Evolutionary conservation across 108 stramenopile species (phyloP), one percentile per base, ranked within the genome.

Genomic region (Pseudonitzschia delicatissima): DNA sequence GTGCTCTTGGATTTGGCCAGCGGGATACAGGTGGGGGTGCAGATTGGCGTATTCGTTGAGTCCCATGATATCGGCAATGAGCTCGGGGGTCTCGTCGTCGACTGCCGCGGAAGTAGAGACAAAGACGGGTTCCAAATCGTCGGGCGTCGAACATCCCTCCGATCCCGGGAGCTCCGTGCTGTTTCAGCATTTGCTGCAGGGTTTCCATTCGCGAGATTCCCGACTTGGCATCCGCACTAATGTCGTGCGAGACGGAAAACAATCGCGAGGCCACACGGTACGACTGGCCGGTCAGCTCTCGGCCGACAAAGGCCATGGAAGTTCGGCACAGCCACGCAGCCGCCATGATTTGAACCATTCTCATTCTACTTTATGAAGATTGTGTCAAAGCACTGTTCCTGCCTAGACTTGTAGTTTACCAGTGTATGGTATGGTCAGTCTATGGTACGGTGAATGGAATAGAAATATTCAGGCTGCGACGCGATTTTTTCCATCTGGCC

Each of bases 161-260:
- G 32, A 55, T 31, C 53, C 91, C 90, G 2, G 91, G 91, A n/a
- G 87, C 91, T 58, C 91, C 91, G 55, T 82, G 60, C 50, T 72
- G 69, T 0, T 82, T 82, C 0, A 92, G 60, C 9, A 92, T 67
- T 17, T 72, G 65, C 67, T 88, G 91, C 18, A 92, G 60, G 2
- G 84, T 87, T 20, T 48, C 34, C n/a, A 92, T 27, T 47, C 91
- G 80, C 1, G 91, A 88, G 45, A 91, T 69, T 50, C 83, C 82
- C 28, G 45, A 23, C 9, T 74, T 49, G 5, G 73, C 48, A 58
- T 62, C 69, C 36, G 52, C 50, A 20, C 26, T 23, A 50, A 51
- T 37, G 62, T 18, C 25, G 26, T 25, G 28, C 17, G 57, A 76
- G 17, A 69, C 57, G 40, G 68, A 71, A 49, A 71, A 71, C 33